Percentiles rank a stretch among this genome's conserved stretches.
Evolutionary conservation across 345 rosid genomes (phyloP).

Genomic region (Garcia nutans): DNA sequence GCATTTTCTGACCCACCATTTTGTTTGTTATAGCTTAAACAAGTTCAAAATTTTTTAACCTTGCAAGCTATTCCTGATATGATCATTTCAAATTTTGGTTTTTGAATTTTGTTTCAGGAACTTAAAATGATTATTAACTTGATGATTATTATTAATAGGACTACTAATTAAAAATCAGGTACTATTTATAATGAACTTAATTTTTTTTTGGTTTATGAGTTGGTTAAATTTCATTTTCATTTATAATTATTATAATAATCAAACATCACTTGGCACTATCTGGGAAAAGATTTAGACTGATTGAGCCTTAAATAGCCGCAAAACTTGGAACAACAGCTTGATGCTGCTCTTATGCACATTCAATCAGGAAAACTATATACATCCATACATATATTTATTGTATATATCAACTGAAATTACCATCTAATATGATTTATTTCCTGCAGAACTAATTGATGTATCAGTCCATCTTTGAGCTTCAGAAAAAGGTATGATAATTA

Average conservation of each 20-base stretch:
- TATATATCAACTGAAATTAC: no score
- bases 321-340: conserved; percentile 90
- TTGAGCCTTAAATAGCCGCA: conserved; percentile 69
- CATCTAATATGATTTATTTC: not conserved
- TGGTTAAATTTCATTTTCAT: not conserved
- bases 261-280: conserved; percentile 53
- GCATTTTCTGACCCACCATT: no score
- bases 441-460: conserved; percentile 82
- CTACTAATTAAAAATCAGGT: no score
- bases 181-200: conserved; percentile 3
- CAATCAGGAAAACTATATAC: conserved; percentile 65
- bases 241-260: not conserved
- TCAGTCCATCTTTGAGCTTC: conserved; percentile 78
- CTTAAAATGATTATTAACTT: no score
- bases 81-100: not conserved
- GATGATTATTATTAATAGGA: no score
- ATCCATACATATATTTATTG: not conserved
- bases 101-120: not conserved
- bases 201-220: not conserved
- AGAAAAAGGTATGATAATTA: conserved; percentile 53
- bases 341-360: conserved; percentile 74
- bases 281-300: conserved; percentile 78
- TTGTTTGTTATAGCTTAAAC: no score
- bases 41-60: no score
- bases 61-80: not conserved